Evolutionary conservation across 2,329 filamentous ascomycete genomes (phyloP), one percentile per base, ranked within the genome.

Genomic region (Beauveria sp.): DNA sequence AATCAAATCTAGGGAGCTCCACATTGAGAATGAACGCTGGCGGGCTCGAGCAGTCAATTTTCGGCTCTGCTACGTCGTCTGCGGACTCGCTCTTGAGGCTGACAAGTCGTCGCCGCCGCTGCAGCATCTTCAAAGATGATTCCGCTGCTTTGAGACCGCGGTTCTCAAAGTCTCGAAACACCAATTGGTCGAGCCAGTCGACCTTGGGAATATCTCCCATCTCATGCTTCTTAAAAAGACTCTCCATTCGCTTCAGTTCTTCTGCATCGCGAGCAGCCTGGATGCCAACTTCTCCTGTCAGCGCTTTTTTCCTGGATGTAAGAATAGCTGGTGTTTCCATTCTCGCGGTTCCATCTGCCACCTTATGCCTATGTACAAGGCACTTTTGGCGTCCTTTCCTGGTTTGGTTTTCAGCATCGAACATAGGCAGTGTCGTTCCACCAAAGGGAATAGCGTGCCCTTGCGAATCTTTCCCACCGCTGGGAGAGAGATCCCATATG

Each of bases 311-410:
- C 61, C 82, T 86, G 2, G 79, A 76, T 3, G 85, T 79, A 62
- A 83, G 80, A 2, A 90, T 86, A 1, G 74, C 74, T 0, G 93
- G 93, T 0, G 95, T 99, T 1, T 83, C 86, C 0, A 91, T 88
- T 60, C 86, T 85, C 26, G 91, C 88, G 63, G 90, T 86, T 12
- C 93, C 93, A 74, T 99, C 95, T 2, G 93, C 95, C 60, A 85
- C 84, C 70, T 87, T 89, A 70, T 92, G 85, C 60, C 93, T 83
- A 76, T 97, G 88, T 2, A 99, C 76, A 50, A 88, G 82, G 73
- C 95, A 98, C 74, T 96, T 96, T 71, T 98, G 93, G 20, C 92
- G 83, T 8, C 95, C 95, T 71, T 95, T 97, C 68, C 93, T 88
- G 54, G 97, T 76, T 66, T 95, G 95, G 62, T 93, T 95, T 67